A percentile compares a stretch with the other conserved stretches of the same genome.
Conservation (phyloP, 495 filamentous ascomycete genomes). For the Lindgomyces ingoldianus region DNA sequence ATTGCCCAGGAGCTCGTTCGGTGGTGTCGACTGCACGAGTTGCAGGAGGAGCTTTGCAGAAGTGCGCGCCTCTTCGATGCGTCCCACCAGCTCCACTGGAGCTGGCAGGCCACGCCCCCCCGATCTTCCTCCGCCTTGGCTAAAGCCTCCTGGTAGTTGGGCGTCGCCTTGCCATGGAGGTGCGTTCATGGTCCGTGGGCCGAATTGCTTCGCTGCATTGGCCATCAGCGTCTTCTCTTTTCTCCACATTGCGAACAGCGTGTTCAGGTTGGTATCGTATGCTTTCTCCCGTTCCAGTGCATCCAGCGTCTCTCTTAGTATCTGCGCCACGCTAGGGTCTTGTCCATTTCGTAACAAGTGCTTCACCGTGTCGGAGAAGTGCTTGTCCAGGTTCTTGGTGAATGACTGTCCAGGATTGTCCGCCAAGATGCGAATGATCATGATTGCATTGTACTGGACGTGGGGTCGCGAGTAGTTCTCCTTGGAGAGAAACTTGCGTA, state of each 20-base stretch:
- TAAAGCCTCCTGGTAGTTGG: background rate
- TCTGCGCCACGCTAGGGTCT: constrained; percentile 77
- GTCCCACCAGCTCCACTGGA: constrained; percentile 75
- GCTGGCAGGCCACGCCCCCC: constrained; percentile 61
- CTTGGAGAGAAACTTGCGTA: constrained; percentile 77
- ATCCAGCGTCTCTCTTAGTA: constrained; percentile 82
- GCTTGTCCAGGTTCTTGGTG: constrained; percentile 78
- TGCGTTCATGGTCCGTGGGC: constrained; percentile 32
- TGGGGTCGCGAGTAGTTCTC: constrained; percentile 64
- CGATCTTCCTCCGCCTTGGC: constrained; percentile 17
- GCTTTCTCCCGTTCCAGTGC: constrained; percentile 66
- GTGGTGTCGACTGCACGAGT: constrained; percentile 79
- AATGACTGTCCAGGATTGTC: constrained; percentile 92
- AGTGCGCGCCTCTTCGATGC: constrained; percentile 86
- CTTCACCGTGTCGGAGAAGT: constrained; percentile 75
- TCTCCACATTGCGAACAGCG: constrained; percentile 79
- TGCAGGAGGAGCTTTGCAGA: constrained; percentile 89
- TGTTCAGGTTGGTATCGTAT: constrained; percentile 69
- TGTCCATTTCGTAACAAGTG: constrained; percentile 69
- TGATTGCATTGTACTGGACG: constrained; percentile 92
- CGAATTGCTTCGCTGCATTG: constrained; percentile 25
- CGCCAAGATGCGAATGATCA: constrained; percentile 87
- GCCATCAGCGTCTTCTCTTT: constrained; percentile 66
- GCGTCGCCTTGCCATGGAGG: constrained; percentile 32
- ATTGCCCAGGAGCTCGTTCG: constrained; percentile 70